These are phyloP conservation scores for Alternaria metachromatica DNA, from an alignment of 2,329 filamentous ascomycete species.

Conservation along the genomic window DNA sequence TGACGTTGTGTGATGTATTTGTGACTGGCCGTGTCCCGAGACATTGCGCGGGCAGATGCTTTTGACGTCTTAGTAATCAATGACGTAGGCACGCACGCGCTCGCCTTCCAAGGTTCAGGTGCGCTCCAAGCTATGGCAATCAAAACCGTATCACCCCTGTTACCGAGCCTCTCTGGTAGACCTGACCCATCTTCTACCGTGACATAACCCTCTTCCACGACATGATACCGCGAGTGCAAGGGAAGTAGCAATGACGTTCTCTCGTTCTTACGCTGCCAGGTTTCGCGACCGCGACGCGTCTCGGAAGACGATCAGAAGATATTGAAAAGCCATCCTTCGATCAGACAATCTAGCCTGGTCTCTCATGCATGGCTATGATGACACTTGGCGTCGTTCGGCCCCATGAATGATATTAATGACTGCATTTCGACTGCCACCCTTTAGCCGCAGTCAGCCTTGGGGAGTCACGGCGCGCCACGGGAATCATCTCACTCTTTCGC, in stretches of 20 bases:
- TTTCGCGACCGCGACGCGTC: background rate
- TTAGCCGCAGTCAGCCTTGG: no score
- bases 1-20: background rate
- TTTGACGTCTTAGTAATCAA: background rate
- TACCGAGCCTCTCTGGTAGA: accelerated
- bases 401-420: no score
- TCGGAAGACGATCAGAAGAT: background rate
- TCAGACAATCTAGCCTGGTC: background rate
- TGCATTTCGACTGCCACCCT: no score
- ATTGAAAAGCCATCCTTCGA: background rate
- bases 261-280: background rate
- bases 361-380: background rate
- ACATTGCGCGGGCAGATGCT: background rate
- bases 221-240: background rate
- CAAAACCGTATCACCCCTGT: background rate
- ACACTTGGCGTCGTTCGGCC: no score
- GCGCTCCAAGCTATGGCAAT: no score
- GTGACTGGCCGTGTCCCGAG: background rate
- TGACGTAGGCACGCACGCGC: background rate
- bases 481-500: no score
- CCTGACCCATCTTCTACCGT: background rate
- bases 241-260: background rate
- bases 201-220: accelerated
- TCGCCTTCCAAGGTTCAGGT: no score
- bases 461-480: no score